Evolutionary conservation across 352 stramenopile species (phyloP), one percentile per base, ranked within the genome.

Genomic region (Phytophthora fragariaefolia): DNA sequence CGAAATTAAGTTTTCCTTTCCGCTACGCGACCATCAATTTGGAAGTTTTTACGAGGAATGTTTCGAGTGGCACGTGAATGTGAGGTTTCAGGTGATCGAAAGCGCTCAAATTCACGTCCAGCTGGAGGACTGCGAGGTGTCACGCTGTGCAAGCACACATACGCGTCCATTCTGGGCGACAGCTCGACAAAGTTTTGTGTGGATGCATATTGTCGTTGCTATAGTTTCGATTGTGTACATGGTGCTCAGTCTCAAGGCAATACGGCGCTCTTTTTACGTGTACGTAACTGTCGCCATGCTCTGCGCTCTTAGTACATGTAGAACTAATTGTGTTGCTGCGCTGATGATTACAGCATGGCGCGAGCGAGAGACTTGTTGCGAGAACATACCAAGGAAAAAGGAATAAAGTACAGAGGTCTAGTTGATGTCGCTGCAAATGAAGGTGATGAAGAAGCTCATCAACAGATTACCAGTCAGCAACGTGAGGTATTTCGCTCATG

Each of bases 41-140:
- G 87, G 87, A 13, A 65, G 80, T 46, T 91, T 85, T 38, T 96
- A 96, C 67, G 67, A 82, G 43, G 88, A 96, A 45, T 96, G 88
- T 58, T 96, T 95, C 63, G 85, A 91, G 56, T 96, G 88, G 88
- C 66, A 77, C 30, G 71, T 96, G 17, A 80, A 83, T 58, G 60
- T 92, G 40, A 66, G 62, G 4, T 74, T 95, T 23, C 50, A 74
- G 28, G 77, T 80, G 30, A 63, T 87, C 17, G 63, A 91, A 46
- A 73, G 57, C 42, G 70, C 80, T 49, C 79, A 83, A 42, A 67
- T 92, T 30, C 71, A 73, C 22, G 82, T 79, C 23, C 54, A 81
- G 17, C 51, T 96, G 22, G 81, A 89, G 34, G 82, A 92, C 43
- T 89, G 79, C 30, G 69, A 83, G 36, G 74, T 96, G 26, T 66